Percentiles rank a stretch among this genome's conserved stretches.
phyloP scores from a whole-genome alignment of 1,139 yeast genomes.

The Meyerozyma smithsonii region DNA sequence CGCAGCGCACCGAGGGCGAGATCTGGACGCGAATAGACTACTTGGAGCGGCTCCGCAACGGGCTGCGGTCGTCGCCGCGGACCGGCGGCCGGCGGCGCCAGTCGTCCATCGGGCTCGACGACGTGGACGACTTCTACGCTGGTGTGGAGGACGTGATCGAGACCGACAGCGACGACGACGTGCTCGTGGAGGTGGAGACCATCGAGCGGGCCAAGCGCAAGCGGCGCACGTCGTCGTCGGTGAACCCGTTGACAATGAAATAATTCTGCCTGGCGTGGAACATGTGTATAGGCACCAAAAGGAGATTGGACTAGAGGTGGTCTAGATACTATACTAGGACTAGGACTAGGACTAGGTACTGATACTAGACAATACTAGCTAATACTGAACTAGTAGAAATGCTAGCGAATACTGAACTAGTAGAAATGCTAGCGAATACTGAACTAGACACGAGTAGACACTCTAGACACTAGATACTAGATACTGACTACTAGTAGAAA shows the following conservation, averaged over 20 bases:
- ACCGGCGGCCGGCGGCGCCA: slow-evolving; percentile 33
- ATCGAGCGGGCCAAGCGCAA: slow-evolving; percentile 24
- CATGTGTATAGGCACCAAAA: not conserved
- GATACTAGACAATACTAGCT: too few relatives aligned
- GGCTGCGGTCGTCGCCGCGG: slow-evolving; percentile 27
- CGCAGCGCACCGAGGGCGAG: slow-evolving; percentile 70
- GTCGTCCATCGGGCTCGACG: slow-evolving; percentile 41
- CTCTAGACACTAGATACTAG: too few relatives aligned
- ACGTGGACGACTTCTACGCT: slow-evolving; percentile 43
- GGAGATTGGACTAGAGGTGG: too few relatives aligned
- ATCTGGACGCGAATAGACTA: slow-evolving; percentile 60
- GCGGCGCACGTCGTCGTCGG: slow-evolving; percentile 42
- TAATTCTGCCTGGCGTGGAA: slow-evolving; percentile 1
- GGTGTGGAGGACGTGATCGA: slow-evolving; percentile 32
- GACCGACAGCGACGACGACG: slow-evolving; percentile 33
- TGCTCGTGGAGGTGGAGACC: slow-evolving; percentile 36
- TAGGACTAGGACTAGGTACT: too few relatives aligned
- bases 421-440: too few relatives aligned
- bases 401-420: too few relatives aligned
- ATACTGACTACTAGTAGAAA: too few relatives aligned
- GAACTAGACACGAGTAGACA: too few relatives aligned
- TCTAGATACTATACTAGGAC: too few relatives aligned
- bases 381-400: too few relatives aligned
- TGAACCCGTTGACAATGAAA: slow-evolving; percentile 34
- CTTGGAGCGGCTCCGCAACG: slow-evolving; percentile 40